These are phyloP conservation scores for Cercospora sp. DNA, from an alignment of 2,329 filamentous ascomycete genomes.

Conservation along the genomic window DNA sequence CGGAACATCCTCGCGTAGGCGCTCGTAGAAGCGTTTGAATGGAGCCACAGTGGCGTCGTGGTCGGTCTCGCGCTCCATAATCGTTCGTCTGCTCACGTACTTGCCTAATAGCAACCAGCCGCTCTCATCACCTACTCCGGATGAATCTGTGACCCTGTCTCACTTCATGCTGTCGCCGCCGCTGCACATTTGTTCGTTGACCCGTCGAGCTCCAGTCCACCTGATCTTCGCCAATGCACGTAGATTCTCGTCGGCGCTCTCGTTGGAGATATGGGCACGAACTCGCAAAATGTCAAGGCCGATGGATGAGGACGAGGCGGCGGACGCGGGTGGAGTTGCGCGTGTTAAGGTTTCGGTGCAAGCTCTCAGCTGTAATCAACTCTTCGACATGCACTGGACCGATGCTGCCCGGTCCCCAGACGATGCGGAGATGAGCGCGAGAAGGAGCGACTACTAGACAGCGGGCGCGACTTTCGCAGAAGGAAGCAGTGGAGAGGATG, in stretches of 20 bases:
- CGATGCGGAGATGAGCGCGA: background rate
- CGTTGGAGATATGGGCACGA: background rate
- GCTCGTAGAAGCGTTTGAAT: conserved; percentile 37
- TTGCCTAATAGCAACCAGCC: conserved; percentile 11
- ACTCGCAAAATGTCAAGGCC: background rate
- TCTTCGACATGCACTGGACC: conserved; percentile 85
- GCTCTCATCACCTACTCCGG: background rate
- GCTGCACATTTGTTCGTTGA: background rate
- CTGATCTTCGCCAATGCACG: background rate
- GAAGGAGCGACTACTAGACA: background rate
- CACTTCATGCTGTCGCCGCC: background rate
- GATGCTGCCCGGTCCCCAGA: conserved; percentile 63
- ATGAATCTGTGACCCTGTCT: background rate
- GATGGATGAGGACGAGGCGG: background rate
- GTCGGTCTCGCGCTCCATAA: conserved; percentile 19
- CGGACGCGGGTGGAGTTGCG: conserved; percentile 58
- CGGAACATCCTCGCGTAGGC: conserved; percentile 38
- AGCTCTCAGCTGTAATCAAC: conserved; percentile 51
- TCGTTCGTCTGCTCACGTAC: background rate
- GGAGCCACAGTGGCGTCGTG: conserved; percentile 19
- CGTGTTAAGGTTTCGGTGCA: conserved; percentile 81
- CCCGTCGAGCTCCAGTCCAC: background rate
- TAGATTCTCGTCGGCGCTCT: background rate
- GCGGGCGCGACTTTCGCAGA: background rate
- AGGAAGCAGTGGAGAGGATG: background rate